Conservation (phyloP, 2,329 filamentous ascomycete genomes). For the Fusarium annulatum region DNA sequence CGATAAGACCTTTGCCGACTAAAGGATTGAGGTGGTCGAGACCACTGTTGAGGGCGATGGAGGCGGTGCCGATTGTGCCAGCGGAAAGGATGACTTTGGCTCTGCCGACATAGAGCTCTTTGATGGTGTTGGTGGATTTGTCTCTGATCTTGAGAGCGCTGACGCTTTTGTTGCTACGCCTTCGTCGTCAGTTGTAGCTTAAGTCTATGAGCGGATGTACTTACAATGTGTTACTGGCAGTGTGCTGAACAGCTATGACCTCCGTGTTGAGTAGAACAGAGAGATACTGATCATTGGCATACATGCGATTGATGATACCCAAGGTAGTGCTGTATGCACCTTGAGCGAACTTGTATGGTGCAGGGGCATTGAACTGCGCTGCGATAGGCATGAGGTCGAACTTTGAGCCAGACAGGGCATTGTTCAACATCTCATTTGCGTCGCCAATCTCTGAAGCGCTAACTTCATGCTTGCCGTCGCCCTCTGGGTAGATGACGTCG, state of each 20-base stretch:
- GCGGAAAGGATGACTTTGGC: constrained; percentile 25
- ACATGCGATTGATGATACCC: constrained; percentile 33
- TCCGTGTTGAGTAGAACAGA: constrained; percentile 29
- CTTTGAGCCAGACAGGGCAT: background rate
- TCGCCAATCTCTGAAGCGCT: background rate
- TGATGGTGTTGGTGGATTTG: constrained; percentile 4
- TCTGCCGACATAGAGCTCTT: constrained; percentile 13
- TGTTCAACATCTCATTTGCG: constrained; percentile 6
- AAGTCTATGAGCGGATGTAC: accelerated
- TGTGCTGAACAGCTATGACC: constrained; percentile 17
- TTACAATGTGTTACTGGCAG: background rate
- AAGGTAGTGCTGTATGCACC: constrained; percentile 34
- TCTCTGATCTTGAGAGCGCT: constrained; percentile 25
- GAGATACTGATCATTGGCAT: constrained; percentile 30
- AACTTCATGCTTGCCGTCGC: constrained; percentile 10
- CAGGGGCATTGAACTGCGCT: constrained; percentile 28
- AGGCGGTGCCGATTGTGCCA: constrained; percentile 28
- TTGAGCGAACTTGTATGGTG: constrained; percentile 29
- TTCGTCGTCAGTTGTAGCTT: too few species aligned
- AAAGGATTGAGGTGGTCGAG: constrained; percentile 9
- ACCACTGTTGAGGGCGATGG: constrained; percentile 30
- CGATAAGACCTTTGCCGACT: constrained; percentile 23
- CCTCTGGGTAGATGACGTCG: constrained; percentile 14
- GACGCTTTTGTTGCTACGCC: constrained; percentile 1
- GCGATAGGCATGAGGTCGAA: constrained; percentile 32